phyloP scores from a whole-genome alignment of 2,329 filamentous ascomycete species.

The Penicillium italicum region DNA sequence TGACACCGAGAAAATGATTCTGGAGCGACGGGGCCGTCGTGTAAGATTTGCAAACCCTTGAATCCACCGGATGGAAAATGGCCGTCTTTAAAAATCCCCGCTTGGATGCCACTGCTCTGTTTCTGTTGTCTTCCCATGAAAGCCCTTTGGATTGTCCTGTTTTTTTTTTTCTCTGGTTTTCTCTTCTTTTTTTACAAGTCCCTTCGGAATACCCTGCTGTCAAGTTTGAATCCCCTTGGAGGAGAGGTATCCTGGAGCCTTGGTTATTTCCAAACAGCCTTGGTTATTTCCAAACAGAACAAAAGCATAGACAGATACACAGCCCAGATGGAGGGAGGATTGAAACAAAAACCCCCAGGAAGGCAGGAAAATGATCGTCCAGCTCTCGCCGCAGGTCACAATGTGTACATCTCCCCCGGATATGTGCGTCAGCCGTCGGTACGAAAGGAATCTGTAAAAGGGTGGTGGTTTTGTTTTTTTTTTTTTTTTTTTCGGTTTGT shows the following conservation, averaged over 20 bases:
- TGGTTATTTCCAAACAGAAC: background rate
- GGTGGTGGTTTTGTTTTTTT: background rate
- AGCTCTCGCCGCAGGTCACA: background rate
- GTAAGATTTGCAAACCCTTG: conserved; percentile 36
- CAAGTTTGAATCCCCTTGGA: background rate
- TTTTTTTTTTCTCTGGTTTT: background rate
- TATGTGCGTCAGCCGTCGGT: background rate
- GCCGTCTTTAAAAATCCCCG: conserved; percentile 2
- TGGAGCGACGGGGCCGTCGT: conserved; percentile 54
- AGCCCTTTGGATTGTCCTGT: conserved; percentile 5
- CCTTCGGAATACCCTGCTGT: background rate
- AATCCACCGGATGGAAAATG: conserved; percentile 11
- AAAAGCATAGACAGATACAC: background rate
- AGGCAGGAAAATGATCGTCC: background rate
- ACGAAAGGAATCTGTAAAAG: background rate
- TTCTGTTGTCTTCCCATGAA: background rate
- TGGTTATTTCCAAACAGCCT: background rate
- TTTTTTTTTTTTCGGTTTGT: background rate
- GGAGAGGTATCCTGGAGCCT: background rate
- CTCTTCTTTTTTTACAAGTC: background rate
- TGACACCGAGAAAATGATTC: conserved; percentile 74
- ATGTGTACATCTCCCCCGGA: background rate
- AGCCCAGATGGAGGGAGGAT: background rate
- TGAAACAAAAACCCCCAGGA: background rate
- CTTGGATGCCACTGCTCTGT: conserved; percentile 1